A percentile compares a stretch with the other conserved stretches of the same genome.
Evolutionary conservation across 2,329 filamentous ascomycete genomes (phyloP).

Genomic region (Dothistroma septosporum): DNA sequence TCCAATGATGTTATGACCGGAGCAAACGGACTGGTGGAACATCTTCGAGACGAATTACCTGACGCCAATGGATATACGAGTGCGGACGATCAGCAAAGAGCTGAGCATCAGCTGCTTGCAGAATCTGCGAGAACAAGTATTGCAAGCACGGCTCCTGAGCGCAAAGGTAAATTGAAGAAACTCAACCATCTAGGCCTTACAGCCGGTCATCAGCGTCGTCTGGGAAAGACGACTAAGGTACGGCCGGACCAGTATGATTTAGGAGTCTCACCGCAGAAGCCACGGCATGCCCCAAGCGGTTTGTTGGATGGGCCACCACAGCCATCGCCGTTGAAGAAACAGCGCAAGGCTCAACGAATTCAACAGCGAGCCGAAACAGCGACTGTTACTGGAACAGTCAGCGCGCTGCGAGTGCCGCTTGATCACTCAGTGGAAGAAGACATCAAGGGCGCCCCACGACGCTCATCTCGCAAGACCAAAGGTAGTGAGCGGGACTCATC

Average conservation of each 20-base stretch:
- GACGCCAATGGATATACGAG: not conserved
- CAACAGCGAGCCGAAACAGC: not conserved
- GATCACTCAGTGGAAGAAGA: not conserved
- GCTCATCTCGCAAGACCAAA: not conserved
- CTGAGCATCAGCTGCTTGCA: not conserved
- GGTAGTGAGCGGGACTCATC: not conserved
- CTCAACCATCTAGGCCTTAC: no score
- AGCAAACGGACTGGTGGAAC: not conserved
- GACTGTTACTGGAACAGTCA: not conserved
- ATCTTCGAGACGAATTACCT: not conserved
- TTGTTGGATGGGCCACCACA: not conserved
- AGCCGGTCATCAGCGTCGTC: not conserved
- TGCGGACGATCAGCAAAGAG: not conserved
- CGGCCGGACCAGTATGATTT: constrained; percentile 4
- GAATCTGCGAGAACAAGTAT: not conserved
- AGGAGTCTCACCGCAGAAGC: constrained; percentile 1
- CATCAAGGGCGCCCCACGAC: not conserved
- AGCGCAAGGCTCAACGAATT: not conserved
- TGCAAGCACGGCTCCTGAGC: not conserved
- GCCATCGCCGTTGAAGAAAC: not conserved
- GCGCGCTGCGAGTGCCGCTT: not conserved
- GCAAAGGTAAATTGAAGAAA: not conserved
- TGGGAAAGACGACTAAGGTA: constrained; percentile 4
- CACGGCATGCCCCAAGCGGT: not conserved
- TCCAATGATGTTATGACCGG: not conserved